A percentile compares a stretch with the other conserved stretches of the same genome.
Evolutionary conservation across 129 eudicot genomes (phyloP).

Genomic region (Centaurea solstitialis): DNA sequence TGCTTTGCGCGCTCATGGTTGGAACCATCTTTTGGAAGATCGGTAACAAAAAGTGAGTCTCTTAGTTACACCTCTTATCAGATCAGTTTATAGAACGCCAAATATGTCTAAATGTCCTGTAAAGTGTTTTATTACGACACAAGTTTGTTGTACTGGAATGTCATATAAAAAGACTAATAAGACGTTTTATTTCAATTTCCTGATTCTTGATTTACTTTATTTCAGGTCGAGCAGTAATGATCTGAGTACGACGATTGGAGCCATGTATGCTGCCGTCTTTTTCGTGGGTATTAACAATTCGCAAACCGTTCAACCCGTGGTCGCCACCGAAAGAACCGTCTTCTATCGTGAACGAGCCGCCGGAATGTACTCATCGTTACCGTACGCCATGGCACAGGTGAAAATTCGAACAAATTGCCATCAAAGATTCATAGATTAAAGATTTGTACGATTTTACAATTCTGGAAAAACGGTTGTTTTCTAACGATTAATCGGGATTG

Average conservation of each 20-base stretch:
- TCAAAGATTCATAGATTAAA: too few relatives aligned
- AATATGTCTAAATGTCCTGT: neutral
- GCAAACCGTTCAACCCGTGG: conserved; percentile 62
- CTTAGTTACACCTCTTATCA: neutral
- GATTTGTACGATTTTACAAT: neutral
- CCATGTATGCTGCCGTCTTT: conserved; percentile 57
- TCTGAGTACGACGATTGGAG: conserved; percentile 49
- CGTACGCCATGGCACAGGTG: conserved; percentile 68
- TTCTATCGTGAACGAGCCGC: conserved; percentile 71
- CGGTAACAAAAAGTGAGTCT: conserved; percentile 55
- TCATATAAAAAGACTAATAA: neutral
- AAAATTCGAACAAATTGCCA: neutral
- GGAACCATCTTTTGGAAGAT: conserved; percentile 79
- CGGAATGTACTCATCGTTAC: conserved; percentile 65
- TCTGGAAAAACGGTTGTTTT: neutral
- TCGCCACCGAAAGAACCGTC: conserved; percentile 63
- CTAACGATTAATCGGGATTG: neutral
- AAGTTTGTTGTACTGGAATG: neutral
- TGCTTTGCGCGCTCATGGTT: conserved; percentile 56
- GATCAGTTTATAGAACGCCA: neutral
- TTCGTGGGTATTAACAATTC: conserved; percentile 61
- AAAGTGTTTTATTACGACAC: neutral
- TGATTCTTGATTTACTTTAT: conserved; percentile 6
- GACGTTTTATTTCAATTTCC: neutral
- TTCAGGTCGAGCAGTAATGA: conserved; percentile 48